phyloP scores from a whole-genome alignment of 805 yeast species.

The Ogataea allantospora region DNA sequence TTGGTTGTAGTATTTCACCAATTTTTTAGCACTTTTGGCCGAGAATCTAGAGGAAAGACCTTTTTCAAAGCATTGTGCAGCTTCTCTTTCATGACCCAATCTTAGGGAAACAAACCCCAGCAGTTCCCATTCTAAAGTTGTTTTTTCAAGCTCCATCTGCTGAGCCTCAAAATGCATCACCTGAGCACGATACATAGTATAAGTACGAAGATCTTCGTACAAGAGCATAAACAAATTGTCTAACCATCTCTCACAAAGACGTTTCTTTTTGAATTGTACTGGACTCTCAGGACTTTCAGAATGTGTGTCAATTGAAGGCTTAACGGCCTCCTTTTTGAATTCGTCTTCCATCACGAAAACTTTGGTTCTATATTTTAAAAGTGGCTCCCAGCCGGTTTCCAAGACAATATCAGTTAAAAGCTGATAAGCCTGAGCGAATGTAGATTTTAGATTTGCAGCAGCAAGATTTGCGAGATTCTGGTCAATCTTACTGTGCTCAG shows the following conservation, averaged over 20 bases:
- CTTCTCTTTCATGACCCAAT: slow-evolving; percentile 83
- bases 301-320: slow-evolving; percentile 15
- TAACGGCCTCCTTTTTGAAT: slow-evolving; percentile 39
- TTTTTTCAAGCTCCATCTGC: slow-evolving; percentile 71
- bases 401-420: slow-evolving; percentile 64
- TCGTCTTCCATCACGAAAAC: slow-evolving; percentile 72
- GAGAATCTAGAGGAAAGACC: slow-evolving; percentile 77
- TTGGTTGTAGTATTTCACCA: slow-evolving; percentile 61
- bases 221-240: slow-evolving; percentile 67
- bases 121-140: slow-evolving; percentile 89
- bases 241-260: slow-evolving; percentile 73
- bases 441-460: slow-evolving; percentile 63
- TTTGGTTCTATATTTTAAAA: slow-evolving; percentile 56
- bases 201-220: slow-evolving; percentile 73
- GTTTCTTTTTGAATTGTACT: slow-evolving; percentile 56
- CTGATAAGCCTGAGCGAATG: slow-evolving; percentile 56
- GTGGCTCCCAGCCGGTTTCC: slow-evolving; percentile 69
- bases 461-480: slow-evolving; percentile 61
- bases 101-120: slow-evolving; percentile 84
- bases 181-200: slow-evolving; percentile 93
- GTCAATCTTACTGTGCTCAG: slow-evolving; percentile 65
- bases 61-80: slow-evolving; percentile 75
- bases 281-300: slow-evolving; percentile 10
- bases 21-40: slow-evolving; percentile 70
- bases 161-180: slow-evolving; percentile 85